Evolutionary conservation across 2,329 filamentous ascomycete genomes (phyloP), one percentile per base, ranked within the genome.

Genomic region (Paraconiothyrium sp.): DNA sequence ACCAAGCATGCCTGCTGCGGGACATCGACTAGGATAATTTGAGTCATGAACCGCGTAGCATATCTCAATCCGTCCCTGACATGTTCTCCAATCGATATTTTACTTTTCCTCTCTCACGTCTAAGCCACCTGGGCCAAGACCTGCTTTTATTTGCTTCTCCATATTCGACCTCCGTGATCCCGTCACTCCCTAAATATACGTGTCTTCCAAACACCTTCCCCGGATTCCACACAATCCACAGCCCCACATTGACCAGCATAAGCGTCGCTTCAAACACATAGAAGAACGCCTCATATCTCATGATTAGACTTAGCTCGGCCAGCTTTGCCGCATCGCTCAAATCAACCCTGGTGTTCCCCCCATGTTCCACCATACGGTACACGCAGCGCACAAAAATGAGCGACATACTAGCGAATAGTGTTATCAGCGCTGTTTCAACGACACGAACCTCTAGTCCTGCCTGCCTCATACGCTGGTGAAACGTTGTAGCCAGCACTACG

Each of bases 321-420:
- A 79, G 78, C 9, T 78, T 70, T 13, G 78, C 72, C 13, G 60
- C 44, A 58, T 78, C 77, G 35, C 78, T 69, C 14, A 79, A 71
- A n/a, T 60, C 51, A 3, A 58, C 35, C 50, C 73, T 61, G 30
- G 73, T 77, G 14, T 76, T 76, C 52, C 78, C 80, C 62, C 86
- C 86, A 54, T 80, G 82, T 52, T 85, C 81, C 39, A 84, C 80
- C 0, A 81, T 80, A 11, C 84, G 83, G 59, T 81, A 85, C 59
- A 84, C 83, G 58, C 76, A 72, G 56, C 83, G 84, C 4, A 84
- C 70, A 24, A 80, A 74, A 35, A 75, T 73, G 32, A 83, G 72
- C 0, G 81, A 71, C 8, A 68, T 71, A 6, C 71, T 79, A 6
- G 84, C 68, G 56, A 82, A 83, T 3, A 85, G 69, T 30, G 80